Percentiles rank a stretch among this genome's conserved stretches.
Conservation (phyloP, 192 early-diverging fungal species). For the Coemansia sp. region DNA sequence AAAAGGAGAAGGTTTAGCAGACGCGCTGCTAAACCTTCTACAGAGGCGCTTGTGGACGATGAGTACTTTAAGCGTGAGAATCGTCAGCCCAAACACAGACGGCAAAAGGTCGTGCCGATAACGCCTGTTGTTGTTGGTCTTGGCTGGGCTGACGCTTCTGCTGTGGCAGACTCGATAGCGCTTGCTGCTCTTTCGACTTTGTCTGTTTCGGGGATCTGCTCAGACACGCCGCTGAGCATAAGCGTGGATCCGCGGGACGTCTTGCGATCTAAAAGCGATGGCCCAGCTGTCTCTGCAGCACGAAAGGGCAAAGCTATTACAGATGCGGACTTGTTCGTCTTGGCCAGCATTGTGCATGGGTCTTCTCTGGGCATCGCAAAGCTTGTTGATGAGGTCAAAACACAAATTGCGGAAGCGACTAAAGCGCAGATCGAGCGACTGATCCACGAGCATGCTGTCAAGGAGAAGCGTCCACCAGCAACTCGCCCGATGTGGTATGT, state of each 20-base stretch:
- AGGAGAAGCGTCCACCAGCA: constrained; percentile 44
- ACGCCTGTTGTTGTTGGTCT: constrained; percentile 38
- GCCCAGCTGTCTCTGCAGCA: not conserved
- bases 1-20: not conserved
- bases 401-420: constrained; percentile 23
- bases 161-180: not conserved
- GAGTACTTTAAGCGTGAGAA: not conserved
- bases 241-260: constrained; percentile 20
- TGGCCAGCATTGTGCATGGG: constrained; percentile 42
- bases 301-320: constrained; percentile 27
- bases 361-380: constrained; percentile 34
- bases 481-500: constrained; percentile 47
- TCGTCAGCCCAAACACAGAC: constrained; percentile 9
- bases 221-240: constrained; percentile 17
- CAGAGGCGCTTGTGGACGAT: not conserved
- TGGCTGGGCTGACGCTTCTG: constrained; percentile 4
- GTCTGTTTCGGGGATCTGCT: constrained; percentile 11
- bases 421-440: constrained; percentile 51
- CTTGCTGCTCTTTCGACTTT: constrained; percentile 6
- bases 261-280: constrained; percentile 3
- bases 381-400: constrained; percentile 41
- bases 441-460: constrained; percentile 45
- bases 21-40: not conserved
- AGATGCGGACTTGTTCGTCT: constrained; percentile 21
- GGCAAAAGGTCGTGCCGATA: constrained; percentile 30